These are phyloP conservation scores for Liriodendron chinense DNA, from an alignment of 164 flowering plant genomes.

Conservation along the genomic window DNA sequence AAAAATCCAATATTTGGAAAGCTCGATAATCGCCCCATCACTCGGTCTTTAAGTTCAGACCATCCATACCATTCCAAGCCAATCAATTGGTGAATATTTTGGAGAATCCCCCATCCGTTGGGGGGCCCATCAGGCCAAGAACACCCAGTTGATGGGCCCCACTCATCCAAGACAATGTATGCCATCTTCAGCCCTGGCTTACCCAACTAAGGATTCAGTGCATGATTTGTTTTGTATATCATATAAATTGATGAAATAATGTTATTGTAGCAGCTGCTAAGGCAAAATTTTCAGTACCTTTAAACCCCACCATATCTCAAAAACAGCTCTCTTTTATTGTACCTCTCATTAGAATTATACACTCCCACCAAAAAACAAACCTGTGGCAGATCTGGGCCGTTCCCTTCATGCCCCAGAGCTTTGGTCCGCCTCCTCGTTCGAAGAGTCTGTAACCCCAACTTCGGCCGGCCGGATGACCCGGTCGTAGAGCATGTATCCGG, in stretches of 20 bases:
- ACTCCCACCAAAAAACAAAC: background rate
- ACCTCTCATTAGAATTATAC: background rate
- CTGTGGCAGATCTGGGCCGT: background rate
- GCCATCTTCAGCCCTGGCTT: background rate
- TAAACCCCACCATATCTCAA: background rate
- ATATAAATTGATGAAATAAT: background rate
- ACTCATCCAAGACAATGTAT: background rate
- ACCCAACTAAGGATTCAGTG: background rate
- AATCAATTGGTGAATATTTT: no score
- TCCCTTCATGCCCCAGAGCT: slow-evolving; percentile 18
- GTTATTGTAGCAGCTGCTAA: background rate
- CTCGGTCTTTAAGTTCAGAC: no score
- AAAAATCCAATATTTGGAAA: no score
- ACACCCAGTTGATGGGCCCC: background rate
- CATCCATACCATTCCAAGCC: no score
- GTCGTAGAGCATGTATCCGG: slow-evolving; percentile 73
- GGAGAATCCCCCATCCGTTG: no score
- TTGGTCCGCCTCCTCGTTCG: slow-evolving; percentile 18
- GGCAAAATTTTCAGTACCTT: background rate
- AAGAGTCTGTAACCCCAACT: slow-evolving; percentile 69
- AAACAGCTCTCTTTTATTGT: background rate
- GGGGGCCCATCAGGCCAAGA: no score
- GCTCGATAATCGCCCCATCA: no score
- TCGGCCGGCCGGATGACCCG: slow-evolving; percentile 86
- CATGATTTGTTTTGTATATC: background rate